phyloP scores from a whole-genome alignment of 2,329 filamentous ascomycete species.

The Ceratocystis smalleyi region DNA sequence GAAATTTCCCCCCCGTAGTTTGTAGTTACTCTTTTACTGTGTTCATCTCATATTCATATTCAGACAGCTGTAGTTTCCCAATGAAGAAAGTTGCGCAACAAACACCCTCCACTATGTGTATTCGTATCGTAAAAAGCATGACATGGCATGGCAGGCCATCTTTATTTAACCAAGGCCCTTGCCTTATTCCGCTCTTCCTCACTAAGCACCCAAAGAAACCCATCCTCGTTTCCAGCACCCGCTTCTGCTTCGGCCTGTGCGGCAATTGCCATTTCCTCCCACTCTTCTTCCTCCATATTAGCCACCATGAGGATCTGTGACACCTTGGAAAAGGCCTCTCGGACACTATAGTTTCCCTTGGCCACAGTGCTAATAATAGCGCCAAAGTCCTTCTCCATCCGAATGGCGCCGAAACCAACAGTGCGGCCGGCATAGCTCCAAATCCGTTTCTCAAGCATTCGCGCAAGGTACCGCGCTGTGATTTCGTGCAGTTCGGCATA shows the following conservation, averaged over 20 bases:
- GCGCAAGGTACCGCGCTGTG: conserved; percentile 59
- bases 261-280: conserved; percentile 52
- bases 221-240: conserved; percentile 34
- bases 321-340: conserved; percentile 62
- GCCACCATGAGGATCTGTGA: conserved; percentile 71
- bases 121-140: background rate
- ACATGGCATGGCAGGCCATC: background rate
- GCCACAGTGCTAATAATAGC: conserved; percentile 55
- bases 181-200: conserved; percentile 60
- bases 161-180: conserved; percentile 44
- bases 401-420: conserved; percentile 65
- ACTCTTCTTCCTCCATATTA: conserved; percentile 93
- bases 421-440: conserved; percentile 65
- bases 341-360: conserved; percentile 57
- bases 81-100: background rate
- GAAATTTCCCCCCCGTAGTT: background rate
- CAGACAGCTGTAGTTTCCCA: background rate
- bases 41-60: background rate
- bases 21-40: background rate
- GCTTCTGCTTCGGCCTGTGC: background rate
- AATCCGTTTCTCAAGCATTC: conserved; percentile 73
- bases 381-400: conserved; percentile 70
- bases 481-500: conserved; percentile 61
- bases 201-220: conserved; percentile 55
- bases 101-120: background rate